Percentiles rank a stretch among this genome's conserved stretches.
phyloP scores from a whole-genome alignment of 2,329 filamentous ascomycete species.

The Aspergillus sojae region DNA sequence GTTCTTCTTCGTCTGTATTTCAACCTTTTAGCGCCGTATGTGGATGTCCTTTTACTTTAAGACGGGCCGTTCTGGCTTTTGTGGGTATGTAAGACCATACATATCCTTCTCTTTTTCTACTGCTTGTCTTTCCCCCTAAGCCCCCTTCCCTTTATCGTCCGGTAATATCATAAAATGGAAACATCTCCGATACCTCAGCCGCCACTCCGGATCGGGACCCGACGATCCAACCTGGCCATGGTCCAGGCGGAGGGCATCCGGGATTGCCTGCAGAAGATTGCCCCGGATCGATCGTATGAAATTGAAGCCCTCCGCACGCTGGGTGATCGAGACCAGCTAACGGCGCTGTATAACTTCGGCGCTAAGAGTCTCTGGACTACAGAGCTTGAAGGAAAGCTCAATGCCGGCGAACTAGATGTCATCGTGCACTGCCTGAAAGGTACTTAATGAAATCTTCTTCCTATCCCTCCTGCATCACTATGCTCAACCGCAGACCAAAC shows the following conservation, averaged over 20 bases:
- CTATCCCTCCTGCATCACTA: too few relatives aligned
- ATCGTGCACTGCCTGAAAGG: conserved; percentile 83
- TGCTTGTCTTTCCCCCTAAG: too few relatives aligned
- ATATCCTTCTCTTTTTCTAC: too few relatives aligned
- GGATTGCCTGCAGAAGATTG: conserved; percentile 61
- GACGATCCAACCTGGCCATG: conserved; percentile 76
- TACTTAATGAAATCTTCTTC: not conserved
- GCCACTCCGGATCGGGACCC: conserved; percentile 66
- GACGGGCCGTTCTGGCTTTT: too few relatives aligned
- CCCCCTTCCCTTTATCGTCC: too few relatives aligned
- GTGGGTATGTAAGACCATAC: too few relatives aligned
- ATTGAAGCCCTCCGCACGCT: conserved; percentile 71
- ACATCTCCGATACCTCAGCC: not conserved
- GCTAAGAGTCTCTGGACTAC: conserved; percentile 67
- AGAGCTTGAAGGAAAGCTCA: conserved; percentile 76
- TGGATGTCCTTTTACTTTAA: too few relatives aligned
- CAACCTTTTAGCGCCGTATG: too few relatives aligned
- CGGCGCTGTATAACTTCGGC: conserved; percentile 74
- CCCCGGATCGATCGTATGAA: conserved; percentile 68
- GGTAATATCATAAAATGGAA: too few relatives aligned
- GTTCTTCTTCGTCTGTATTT: too few relatives aligned
- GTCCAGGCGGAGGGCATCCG: conserved; percentile 76
- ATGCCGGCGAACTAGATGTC: conserved; percentile 69
- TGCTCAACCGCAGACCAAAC: too few relatives aligned
- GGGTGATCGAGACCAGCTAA: conserved; percentile 83